These are phyloP conservation scores for Salix dunnii DNA, from an alignment of 345 rosid genomes.

Conservation along the genomic window DNA sequence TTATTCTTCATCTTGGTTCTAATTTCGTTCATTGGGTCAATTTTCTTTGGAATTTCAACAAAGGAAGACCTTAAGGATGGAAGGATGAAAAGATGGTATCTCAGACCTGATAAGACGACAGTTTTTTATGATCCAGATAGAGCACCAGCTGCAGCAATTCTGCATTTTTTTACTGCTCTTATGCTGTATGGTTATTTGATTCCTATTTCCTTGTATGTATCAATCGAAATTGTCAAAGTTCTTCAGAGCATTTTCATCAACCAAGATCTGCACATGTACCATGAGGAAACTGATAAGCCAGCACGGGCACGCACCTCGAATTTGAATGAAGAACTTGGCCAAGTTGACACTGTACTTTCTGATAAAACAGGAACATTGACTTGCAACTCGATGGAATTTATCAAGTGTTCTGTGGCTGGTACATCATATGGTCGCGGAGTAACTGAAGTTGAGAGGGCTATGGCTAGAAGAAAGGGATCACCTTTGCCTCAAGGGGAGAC, in stretches of 20 bases:
- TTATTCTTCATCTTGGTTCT: slow-evolving; percentile 62
- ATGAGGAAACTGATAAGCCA: slow-evolving; percentile 81
- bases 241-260: slow-evolving; percentile 92
- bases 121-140: slow-evolving; percentile 58
- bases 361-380: slow-evolving; percentile 98
- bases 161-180: slow-evolving; percentile 74
- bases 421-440: slow-evolving; percentile 76
- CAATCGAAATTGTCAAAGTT: slow-evolving; percentile 86
- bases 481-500: slow-evolving; percentile 38
- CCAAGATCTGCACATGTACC: slow-evolving; percentile 75
- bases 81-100: slow-evolving; percentile 90
- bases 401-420: slow-evolving; percentile 84
- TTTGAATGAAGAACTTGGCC: slow-evolving; percentile 96
- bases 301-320: slow-evolving; percentile 95
- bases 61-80: slow-evolving; percentile 59
- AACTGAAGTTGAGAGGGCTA: slow-evolving; percentile 84
- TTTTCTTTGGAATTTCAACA: slow-evolving; percentile 72
- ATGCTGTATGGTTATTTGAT: slow-evolving; percentile 87
- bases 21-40: slow-evolving; percentile 62
- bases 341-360: slow-evolving; percentile 81
- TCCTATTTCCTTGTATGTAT: slow-evolving; percentile 91
- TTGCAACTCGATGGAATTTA: slow-evolving; percentile 94
- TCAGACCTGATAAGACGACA: slow-evolving; percentile 74
- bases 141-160: slow-evolving; percentile 59
- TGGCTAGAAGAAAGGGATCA: slow-evolving; percentile 64